Evolutionary conservation across 2,329 filamentous ascomycete genomes (phyloP).

Genomic region (Zopfia rhizophila): DNA sequence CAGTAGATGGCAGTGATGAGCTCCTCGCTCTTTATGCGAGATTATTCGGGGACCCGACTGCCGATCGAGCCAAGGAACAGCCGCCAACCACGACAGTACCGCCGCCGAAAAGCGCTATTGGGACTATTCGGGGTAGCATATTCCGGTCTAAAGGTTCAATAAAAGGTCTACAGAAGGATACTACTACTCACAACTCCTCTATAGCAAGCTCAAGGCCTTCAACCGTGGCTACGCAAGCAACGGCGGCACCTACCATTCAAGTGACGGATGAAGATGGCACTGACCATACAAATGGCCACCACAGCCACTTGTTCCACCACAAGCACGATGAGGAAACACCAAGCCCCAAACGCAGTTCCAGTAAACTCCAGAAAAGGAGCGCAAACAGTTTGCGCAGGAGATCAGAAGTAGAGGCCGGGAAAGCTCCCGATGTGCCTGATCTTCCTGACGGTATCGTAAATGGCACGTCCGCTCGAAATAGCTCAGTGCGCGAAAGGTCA

Average conservation of each 20-base stretch:
- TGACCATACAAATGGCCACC: slow-evolving; percentile 47
- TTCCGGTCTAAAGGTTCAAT: slow-evolving; percentile 66
- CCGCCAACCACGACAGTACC: slow-evolving; percentile 61
- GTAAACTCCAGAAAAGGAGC: slow-evolving; percentile 53
- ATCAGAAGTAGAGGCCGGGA: slow-evolving; percentile 32
- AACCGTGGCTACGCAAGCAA: slow-evolving; percentile 38
- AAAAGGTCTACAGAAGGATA: slow-evolving; percentile 31
- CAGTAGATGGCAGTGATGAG: slow-evolving; percentile 89
- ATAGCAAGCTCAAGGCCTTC: slow-evolving; percentile 38
- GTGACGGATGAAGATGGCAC: slow-evolving; percentile 72
- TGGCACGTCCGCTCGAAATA: slow-evolving; percentile 26
- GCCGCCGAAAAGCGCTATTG: slow-evolving; percentile 69
- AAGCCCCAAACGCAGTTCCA: slow-evolving; percentile 48
- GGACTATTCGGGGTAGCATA: slow-evolving; percentile 79
- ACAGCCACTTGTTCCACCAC: slow-evolving; percentile 48
- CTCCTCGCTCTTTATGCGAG: slow-evolving; percentile 82
- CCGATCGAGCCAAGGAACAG: slow-evolving; percentile 48
- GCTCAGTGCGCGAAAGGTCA: slow-evolving; percentile 25
- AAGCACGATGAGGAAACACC: slow-evolving; percentile 47
- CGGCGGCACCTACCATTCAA: slow-evolving; percentile 75
- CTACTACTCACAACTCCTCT: slow-evolving; percentile 33
- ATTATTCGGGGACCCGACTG: slow-evolving; percentile 74
- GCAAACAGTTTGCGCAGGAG: slow-evolving; percentile 47
- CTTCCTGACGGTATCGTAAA: slow-evolving; percentile 33
- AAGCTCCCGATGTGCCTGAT: slow-evolving; percentile 35